Conservation (phyloP, 139 green algal species). For the Chlamydomonas incerta region DNA sequence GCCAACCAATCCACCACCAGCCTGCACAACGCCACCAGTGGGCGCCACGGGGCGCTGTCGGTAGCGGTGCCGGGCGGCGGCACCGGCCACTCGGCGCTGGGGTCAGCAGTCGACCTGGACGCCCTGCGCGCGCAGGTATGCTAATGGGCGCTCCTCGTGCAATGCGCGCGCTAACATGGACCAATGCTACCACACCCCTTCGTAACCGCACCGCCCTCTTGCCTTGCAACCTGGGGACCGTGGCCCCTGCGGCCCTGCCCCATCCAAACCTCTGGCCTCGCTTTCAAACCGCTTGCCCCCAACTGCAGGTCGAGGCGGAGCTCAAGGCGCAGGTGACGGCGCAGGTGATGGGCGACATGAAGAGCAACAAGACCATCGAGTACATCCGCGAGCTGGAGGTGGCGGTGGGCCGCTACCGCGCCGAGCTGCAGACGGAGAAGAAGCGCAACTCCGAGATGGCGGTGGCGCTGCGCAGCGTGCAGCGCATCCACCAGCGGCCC, state of each 20-base stretch:
- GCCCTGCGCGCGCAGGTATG: slow-evolving; percentile 24
- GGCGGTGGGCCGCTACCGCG: slow-evolving; percentile 39
- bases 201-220: too few species aligned
- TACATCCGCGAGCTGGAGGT: slow-evolving; percentile 62
- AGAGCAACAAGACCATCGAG: slow-evolving; percentile 52
- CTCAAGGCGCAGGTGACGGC: slow-evolving; percentile 41
- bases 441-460: slow-evolving; percentile 49
- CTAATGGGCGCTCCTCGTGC: too few species aligned
- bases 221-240: too few species aligned
- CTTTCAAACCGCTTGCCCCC: too few species aligned
- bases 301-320: slow-evolving; percentile 47
- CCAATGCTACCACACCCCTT: too few species aligned
- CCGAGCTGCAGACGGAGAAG: slow-evolving; percentile 47
- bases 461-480: slow-evolving; percentile 50
- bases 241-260: too few species aligned
- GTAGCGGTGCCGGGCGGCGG: too few species aligned
- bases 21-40: background rate
- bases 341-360: slow-evolving; percentile 51
- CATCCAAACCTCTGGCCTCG: too few species aligned
- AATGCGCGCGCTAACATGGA: too few species aligned
- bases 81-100: background rate
- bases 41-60: too few species aligned
- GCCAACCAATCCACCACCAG: background rate
- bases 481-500: slow-evolving; percentile 33
- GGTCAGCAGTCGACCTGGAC: slow-evolving; percentile 32